Conservation (phyloP, 2,329 filamentous ascomycete species). For the Paraphoma sp. region DNA sequence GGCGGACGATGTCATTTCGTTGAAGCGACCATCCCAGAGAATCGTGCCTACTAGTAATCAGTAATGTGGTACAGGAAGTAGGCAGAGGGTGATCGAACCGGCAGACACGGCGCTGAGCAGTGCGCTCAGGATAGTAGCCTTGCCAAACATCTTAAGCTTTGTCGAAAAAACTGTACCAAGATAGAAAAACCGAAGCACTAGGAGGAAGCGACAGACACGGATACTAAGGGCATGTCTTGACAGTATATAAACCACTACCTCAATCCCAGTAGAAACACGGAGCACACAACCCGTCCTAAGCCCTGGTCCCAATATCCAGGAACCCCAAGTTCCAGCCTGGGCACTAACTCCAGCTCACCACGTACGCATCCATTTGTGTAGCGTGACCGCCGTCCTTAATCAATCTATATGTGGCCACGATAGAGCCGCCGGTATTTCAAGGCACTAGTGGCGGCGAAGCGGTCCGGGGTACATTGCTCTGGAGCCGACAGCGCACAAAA, state of each 20-base stretch:
- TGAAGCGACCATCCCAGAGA: constrained; percentile 72
- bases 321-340: constrained; percentile 1
- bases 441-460: constrained; percentile 40
- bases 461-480: constrained; percentile 36
- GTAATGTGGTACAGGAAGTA: not conserved
- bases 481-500: not conserved
- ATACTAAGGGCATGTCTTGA: not conserved
- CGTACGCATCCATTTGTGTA: constrained; percentile 12
- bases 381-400: constrained; percentile 40
- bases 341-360: constrained; percentile 13
- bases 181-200: not conserved
- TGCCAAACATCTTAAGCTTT: constrained; percentile 38
- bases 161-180: too few species aligned
- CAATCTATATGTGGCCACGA: constrained; percentile 41
- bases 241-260: constrained; percentile 27
- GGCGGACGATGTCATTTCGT: constrained; percentile 60
- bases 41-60: constrained; percentile 50
- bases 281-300: constrained; percentile 11
- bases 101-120: constrained; percentile 43
- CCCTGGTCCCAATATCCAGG: constrained; percentile 29
- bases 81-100: constrained; percentile 17
- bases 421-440: constrained; percentile 38
- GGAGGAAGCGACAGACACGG: not conserved
- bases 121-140: constrained; percentile 34
- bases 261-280: constrained; percentile 16